phyloP scores from a whole-genome alignment of 1,284 basidiomycete genomes.

The Ceratobasidium sp. region DNA sequence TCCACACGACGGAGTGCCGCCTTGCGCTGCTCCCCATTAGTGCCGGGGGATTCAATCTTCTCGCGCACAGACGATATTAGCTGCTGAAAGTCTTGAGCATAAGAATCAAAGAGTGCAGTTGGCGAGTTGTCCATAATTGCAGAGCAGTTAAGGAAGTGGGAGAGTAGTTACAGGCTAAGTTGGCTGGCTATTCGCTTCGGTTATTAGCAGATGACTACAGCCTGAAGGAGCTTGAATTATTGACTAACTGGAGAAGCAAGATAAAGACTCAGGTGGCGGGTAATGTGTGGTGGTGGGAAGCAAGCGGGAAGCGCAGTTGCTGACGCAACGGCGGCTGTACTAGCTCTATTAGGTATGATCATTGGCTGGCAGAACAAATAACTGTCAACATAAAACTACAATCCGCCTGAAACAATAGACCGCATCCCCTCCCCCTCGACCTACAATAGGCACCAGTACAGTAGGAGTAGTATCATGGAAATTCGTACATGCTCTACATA shows the following conservation, averaged over 20 bases:
- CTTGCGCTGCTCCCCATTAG: constrained; percentile 80
- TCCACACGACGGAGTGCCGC: constrained; percentile 85
- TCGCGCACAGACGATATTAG: constrained; percentile 72
- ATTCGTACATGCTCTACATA: too few species aligned
- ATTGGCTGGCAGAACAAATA: too few species aligned
- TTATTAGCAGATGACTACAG: too few species aligned
- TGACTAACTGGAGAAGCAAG: too few species aligned
- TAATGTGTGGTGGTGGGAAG: constrained; percentile 18
- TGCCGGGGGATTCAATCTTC: constrained; percentile 71
- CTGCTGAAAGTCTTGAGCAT: constrained; percentile 82
- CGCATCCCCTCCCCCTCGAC: too few species aligned
- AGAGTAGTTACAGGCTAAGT: neutral
- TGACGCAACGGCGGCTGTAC: constrained; percentile 25
- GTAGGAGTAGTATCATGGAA: too few species aligned
- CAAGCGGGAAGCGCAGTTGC: neutral
- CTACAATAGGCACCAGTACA: too few species aligned
- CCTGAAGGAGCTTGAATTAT: too few species aligned
- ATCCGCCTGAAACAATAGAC: too few species aligned
- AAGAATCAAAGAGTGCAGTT: constrained; percentile 81
- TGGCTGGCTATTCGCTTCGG: neutral
- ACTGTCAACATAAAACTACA: neutral
- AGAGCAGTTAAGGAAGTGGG: neutral
- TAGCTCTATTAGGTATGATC: neutral
- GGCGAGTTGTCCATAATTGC: constrained; percentile 78
- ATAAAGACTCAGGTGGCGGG: neutral